Conservation (phyloP, 306 rosid genomes). For the Oemleria cerasiformis region DNA sequence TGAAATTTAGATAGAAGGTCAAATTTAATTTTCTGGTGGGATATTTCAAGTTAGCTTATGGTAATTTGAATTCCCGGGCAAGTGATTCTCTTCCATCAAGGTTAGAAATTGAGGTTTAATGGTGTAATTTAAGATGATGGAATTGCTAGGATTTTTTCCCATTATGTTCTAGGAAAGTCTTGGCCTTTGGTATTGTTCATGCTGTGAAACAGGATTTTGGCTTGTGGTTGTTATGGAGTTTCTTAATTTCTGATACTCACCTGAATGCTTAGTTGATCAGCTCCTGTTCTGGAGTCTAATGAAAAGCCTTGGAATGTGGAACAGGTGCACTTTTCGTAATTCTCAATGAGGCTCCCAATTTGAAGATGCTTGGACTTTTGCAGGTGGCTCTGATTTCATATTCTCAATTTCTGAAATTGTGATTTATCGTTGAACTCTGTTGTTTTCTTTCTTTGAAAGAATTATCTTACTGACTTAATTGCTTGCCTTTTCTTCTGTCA, state of each 20-base stretch:
- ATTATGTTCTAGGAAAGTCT: neutral
- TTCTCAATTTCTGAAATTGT: neutral
- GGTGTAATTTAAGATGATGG: conserved; percentile 2
- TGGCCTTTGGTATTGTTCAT: neutral
- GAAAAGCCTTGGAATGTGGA: conserved; percentile 26
- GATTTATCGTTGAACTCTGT: neutral
- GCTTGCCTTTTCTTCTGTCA: neutral
- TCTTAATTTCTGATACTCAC: conserved; percentile 1
- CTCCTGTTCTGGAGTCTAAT: conserved; percentile 28
- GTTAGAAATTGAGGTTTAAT: conserved; percentile 4
- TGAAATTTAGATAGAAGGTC: neutral
- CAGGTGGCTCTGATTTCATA: conserved; percentile 47
- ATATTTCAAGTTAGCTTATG: neutral
- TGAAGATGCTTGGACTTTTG: conserved; percentile 88
- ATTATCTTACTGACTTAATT: neutral
- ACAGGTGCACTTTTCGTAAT: conserved; percentile 90
- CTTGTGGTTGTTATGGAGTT: neutral
- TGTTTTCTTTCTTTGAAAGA: neutral
- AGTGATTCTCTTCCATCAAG: neutral
- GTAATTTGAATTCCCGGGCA: too few species aligned
- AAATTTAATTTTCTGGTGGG: neutral
- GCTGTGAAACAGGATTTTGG: neutral
- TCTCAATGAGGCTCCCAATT: conserved; percentile 67
- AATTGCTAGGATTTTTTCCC: neutral
- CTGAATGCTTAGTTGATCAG: neutral